Base-by-base conservation (phyloP, 2,329 filamentous ascomycete genomes). In the Paraconiothyrium sp. region DNA sequence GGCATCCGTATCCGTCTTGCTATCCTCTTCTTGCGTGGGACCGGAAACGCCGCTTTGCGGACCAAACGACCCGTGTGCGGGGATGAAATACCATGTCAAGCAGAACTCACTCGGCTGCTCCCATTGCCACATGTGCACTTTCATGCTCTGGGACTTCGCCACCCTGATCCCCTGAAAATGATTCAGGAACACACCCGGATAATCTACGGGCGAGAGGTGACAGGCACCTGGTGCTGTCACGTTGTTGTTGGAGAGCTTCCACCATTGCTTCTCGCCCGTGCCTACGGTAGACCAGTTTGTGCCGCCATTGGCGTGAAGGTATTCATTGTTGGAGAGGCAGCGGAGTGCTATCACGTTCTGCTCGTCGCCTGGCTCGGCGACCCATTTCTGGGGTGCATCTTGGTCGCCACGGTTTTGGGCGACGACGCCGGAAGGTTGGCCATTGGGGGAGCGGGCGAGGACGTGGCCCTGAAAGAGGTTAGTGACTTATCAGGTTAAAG, bases 101-200 rank as follows among this genome's bases (percentile, higher is more conserved):
- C 49, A 52, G n/a, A 52, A 52, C 34, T 52, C 34, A 10, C 22
- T 37, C 34, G 32, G 32, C 14, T 39, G 32, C 49, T 52, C 49
- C 49, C 49, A 52, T 34, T 52, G 49, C 49, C 49, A 52, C 49
- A 52, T 52, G 22, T 52, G 49, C 20, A 52, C 49, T 14, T 52
- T 52, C 49, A 52, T 52, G 22, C 49, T 52, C 34, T 52, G 49
- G 7, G 34, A 34, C 34, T 52, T 52, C 20, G 32, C 49, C 3
- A 52, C 49, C 34, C 49, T 52, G 16, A 52, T 52, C 10, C 49
- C 49, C 10, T 52, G 49, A 20, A 52, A 52, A 14, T 52, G 49
- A 13, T 52, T 52, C 49, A 52, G 39, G 13, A 20, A 52, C 32
- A 52, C 49, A 6, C 14, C 13, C 4, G 49, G 34, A 11, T 39